Base-by-base conservation (phyloP, 2,329 filamentous ascomycete species). In the Fusarium poae region DNA sequence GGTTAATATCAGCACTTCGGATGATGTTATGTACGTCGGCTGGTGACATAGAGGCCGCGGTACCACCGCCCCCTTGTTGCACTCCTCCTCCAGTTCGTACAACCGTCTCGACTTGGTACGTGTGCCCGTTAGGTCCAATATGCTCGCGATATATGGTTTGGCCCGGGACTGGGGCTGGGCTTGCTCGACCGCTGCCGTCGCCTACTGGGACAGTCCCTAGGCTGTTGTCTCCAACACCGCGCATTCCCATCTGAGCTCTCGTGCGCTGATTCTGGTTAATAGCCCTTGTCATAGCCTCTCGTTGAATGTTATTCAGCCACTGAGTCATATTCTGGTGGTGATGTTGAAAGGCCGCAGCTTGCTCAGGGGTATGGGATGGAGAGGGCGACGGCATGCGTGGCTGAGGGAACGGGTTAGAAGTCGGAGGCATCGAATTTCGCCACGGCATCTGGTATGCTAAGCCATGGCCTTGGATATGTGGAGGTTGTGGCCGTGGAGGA, bases 301-400 rank as follows among this genome's bases (percentile, higher is more conserved):
- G 78, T 62, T 84, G 83, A n/a, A 84, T 73, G 44, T 83, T 82
- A 23, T 77, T 80, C 63, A 85, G 72, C 76, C 84, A 83, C 44
- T 81, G 80, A 23, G 79, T 79, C 77, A 83, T 79, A 20, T 79
- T 77, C 55, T 83, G 80, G 37, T 82, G 81, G 34, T 82, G 77
- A n/a, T 78, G 77, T 49, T 79, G 77, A 49, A 77, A 77, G 39
- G 70, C 70, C n/a, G 74, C 75, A 29, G 70, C 72, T 51, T 76
- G 75, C 48, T 77, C 77, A 12, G 71, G 67, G 7, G 74, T 74
- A 48, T 76, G 54, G 29, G 65, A 65, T 18, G 73, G 73, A 25
- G 73, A 68, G 23, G 79, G 77, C 18, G 79, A 79, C 12, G 79
- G 76, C 62, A 76, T 69, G 23, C 75, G 76, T 42, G 73, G 69